Evolutionary conservation across 805 yeast species (phyloP).

Genomic region (Wickerhamiella slavikovae): DNA sequence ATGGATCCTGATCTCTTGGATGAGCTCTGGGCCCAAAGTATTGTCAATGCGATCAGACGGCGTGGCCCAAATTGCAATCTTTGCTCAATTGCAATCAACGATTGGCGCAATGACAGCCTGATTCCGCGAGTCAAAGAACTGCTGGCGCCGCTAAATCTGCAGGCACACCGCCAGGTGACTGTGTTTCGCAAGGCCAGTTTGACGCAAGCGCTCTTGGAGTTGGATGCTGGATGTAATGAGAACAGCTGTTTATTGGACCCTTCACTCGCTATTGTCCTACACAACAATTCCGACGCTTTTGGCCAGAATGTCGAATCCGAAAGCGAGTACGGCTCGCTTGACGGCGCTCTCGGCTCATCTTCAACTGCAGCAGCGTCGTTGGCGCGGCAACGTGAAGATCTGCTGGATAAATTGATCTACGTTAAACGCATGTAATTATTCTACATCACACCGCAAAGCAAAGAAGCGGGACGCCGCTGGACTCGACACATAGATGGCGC

Average conservation of each 20-base stretch:
- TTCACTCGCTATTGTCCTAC: slow-evolving; percentile 7
- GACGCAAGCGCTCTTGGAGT: slow-evolving; percentile 1
- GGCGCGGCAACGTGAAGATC: slow-evolving; percentile 1
- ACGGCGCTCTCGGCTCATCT: slow-evolving; percentile 10
- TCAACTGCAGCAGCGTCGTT: slow-evolving; percentile 9
- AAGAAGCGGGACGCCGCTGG: too few relatives aligned
- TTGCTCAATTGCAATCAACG: slow-evolving; percentile 7
- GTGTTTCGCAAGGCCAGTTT: slow-evolving; percentile 1
- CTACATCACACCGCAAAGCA: too few relatives aligned
- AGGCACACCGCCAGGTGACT: background rate
- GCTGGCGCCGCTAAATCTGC: too few relatives aligned
- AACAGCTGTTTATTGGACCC: too few relatives aligned
- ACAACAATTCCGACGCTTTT: slow-evolving; percentile 11
- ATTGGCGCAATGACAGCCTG: slow-evolving; percentile 6
- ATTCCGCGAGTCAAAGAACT: too few relatives aligned
- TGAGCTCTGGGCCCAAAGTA: slow-evolving; percentile 6
- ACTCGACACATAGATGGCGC: too few relatives aligned
- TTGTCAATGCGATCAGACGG: slow-evolving; percentile 3
- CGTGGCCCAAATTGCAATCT: slow-evolving; percentile 1
- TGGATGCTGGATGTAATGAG: background rate
- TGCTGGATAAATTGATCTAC: too few relatives aligned
- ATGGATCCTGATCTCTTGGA: slow-evolving; percentile 6
- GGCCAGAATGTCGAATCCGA: slow-evolving; percentile 10
- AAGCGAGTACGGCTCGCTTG: slow-evolving; percentile 6
- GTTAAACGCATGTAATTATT: too few relatives aligned